Conservation (phyloP, 1,284 basidiomycete species). For the Malassezia sp. region DNA sequence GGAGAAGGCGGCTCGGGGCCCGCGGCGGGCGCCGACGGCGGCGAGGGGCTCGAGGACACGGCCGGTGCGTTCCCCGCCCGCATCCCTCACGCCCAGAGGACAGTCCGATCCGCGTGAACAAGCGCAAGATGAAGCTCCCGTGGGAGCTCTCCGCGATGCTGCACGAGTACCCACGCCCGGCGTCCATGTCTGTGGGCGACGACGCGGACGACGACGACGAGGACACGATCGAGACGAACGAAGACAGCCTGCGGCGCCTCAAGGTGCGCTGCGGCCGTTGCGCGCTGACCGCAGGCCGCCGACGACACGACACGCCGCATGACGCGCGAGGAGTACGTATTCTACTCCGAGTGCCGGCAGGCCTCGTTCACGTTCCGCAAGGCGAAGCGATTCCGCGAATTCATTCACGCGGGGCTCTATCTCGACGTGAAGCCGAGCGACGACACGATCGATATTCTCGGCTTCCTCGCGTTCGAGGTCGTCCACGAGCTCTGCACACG, state of each 20-base stretch:
- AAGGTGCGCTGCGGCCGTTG: too few species aligned
- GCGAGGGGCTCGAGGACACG: conserved; percentile 21
- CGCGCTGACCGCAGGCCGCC: too few species aligned
- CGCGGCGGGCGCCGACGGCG: conserved; percentile 4
- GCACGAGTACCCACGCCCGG: conserved; percentile 48
- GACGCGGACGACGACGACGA: conserved; percentile 78
- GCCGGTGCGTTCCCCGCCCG: too few species aligned
- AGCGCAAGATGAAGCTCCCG: conserved; percentile 85
- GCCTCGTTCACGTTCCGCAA: conserved; percentile 85
- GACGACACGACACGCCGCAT: conserved; percentile 89
- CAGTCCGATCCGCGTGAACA: conserved; percentile 65
- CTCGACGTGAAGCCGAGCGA: conserved; percentile 85
- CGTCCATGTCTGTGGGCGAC: conserved; percentile 52
- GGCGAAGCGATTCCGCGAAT: conserved; percentile 91
- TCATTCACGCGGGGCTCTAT: conserved; percentile 76
- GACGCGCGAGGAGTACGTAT: conserved; percentile 92
- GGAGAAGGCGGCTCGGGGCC: conserved; percentile 50
- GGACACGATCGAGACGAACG: conserved; percentile 88
- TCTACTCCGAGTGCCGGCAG: conserved; percentile 92
- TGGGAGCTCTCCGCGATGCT: conserved; percentile 92
- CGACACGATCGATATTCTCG: conserved; percentile 90
- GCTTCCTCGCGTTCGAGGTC: conserved; percentile 93
- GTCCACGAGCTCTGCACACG: conserved; percentile 73
- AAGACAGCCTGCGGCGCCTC: conserved; percentile 75
- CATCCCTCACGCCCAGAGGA: too few species aligned